phyloP scores from a whole-genome alignment of 371 early-diverging fungal species.

The Sporodiniella umbellata region DNA sequence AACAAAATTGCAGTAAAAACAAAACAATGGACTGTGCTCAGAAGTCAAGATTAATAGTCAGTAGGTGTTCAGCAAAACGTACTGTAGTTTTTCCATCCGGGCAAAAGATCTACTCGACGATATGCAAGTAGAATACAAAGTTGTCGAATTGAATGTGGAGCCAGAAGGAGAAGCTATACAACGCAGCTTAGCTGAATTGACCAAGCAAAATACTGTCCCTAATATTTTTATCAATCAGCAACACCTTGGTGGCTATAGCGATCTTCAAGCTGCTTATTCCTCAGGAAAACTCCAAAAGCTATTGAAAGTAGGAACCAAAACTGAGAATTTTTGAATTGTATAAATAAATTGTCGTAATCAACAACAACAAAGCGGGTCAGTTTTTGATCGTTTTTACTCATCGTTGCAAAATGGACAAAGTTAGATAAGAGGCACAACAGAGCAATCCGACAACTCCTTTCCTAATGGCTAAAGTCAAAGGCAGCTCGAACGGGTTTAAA shows the following conservation, averaged over 20 bases:
- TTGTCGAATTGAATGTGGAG: constrained; percentile 57
- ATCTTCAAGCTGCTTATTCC: constrained; percentile 47
- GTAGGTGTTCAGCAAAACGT: constrained; percentile 80
- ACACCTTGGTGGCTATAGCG: constrained; percentile 82
- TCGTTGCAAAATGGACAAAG: background rate
- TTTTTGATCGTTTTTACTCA: background rate
- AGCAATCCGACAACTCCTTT: too few species aligned
- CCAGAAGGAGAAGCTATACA: constrained; percentile 74
- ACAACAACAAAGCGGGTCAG: too few species aligned
- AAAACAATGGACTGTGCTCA: background rate
- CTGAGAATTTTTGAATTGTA: background rate
- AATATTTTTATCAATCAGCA: constrained; percentile 79
- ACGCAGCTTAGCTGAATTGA: constrained; percentile 57
- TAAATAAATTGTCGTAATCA: background rate
- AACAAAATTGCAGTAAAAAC: constrained; percentile 37
- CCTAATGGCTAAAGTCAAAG: too few species aligned
- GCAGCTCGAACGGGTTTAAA: too few species aligned
- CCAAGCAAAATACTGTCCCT: constrained; percentile 86
- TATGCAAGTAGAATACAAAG: constrained; percentile 45
- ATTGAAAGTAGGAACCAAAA: constrained; percentile 12
- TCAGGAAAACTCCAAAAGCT: constrained; percentile 53
- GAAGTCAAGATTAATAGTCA: background rate
- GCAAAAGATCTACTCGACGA: constrained; percentile 68
- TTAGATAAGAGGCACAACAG: too few species aligned
- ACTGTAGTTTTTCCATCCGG: constrained; percentile 80